phyloP scores from a whole-genome alignment of 1,284 basidiomycete genomes.

The Naganishia albida region DNA sequence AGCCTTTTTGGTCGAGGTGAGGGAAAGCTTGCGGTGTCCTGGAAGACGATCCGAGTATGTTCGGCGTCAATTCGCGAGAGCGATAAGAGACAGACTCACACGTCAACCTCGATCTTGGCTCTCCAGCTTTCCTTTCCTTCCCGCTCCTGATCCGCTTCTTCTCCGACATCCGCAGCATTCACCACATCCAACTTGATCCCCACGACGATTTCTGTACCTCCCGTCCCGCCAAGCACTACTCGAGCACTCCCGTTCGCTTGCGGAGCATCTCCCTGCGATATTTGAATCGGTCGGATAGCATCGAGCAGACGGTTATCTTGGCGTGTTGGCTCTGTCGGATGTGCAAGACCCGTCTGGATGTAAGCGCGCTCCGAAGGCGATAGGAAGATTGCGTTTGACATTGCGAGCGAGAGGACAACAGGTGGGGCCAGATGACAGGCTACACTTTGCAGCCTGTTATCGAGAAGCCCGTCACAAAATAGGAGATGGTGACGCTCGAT shows the following conservation, averaged over 20 bases:
- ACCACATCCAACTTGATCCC: constrained; percentile 51
- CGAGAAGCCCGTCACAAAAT: no score
- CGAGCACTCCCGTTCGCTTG: constrained; percentile 51
- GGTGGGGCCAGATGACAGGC: no score
- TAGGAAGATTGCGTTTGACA: constrained; percentile 34
- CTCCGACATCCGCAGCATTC: constrained; percentile 36
- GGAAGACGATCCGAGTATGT: not conserved
- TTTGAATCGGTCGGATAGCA: constrained; percentile 41
- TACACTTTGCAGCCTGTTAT: no score
- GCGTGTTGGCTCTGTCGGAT: constrained; percentile 45
- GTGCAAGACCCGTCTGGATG: constrained; percentile 48
- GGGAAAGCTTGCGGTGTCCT: constrained; percentile 50
- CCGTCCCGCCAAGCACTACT: constrained; percentile 40
- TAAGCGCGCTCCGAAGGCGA: constrained; percentile 52
- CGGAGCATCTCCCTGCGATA: constrained; percentile 50
- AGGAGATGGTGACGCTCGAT: no score
- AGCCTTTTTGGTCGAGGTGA: constrained; percentile 33
- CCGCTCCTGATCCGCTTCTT: constrained; percentile 30
- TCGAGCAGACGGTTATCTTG: constrained; percentile 44
- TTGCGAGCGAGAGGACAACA: not conserved
- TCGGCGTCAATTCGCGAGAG: no score
- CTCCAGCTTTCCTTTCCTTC: constrained; percentile 40
- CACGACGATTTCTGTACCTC: constrained; percentile 50
- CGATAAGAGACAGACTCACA: no score
- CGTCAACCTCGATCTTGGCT: constrained; percentile 50